Conservation (phyloP, 2,329 filamentous ascomycete genomes). For the Clonostachys sp. region DNA sequence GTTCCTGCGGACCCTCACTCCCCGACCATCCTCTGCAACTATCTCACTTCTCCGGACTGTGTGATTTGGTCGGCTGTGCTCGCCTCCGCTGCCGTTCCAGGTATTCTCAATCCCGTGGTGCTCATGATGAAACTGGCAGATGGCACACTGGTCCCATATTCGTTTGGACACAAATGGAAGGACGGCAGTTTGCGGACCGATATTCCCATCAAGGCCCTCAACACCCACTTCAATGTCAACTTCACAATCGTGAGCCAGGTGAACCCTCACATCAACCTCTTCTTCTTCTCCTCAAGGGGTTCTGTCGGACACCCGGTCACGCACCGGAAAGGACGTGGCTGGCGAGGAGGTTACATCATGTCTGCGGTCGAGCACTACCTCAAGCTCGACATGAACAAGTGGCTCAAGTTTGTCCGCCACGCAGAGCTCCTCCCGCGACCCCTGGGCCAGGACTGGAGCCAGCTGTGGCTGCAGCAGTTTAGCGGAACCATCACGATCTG, state of each 20-base stretch:
- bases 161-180: slow-evolving; percentile 99
- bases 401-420: slow-evolving; percentile 91
- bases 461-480: slow-evolving; percentile 94
- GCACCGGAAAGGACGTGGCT: slow-evolving; percentile 87
- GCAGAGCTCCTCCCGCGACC: slow-evolving; percentile 87
- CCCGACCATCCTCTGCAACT: slow-evolving; percentile 87
- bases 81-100: slow-evolving; percentile 91
- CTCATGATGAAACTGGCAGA: slow-evolving; percentile 82
- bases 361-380: slow-evolving; percentile 91
- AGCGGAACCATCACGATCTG: slow-evolving; percentile 94
- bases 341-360: slow-evolving; percentile 92
- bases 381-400: slow-evolving; percentile 95
- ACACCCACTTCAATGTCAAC: slow-evolving; percentile 97
- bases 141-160: slow-evolving; percentile 79
- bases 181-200: slow-evolving; percentile 92
- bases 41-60: slow-evolving; percentile 90
- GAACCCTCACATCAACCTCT: slow-evolving; percentile 96
- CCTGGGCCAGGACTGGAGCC: slow-evolving; percentile 92
- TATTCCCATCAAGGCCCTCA: slow-evolving; percentile 89
- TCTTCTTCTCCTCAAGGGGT: slow-evolving; percentile 95
- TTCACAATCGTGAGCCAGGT: slow-evolving; percentile 88
- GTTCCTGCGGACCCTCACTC: slow-evolving; percentile 95
- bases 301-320: slow-evolving; percentile 91
- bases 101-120: slow-evolving; percentile 92
- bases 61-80: slow-evolving; percentile 97